These are phyloP conservation scores for Citrus cavaleriei DNA, from an alignment of 345 rosid species.

Conservation along the genomic window DNA sequence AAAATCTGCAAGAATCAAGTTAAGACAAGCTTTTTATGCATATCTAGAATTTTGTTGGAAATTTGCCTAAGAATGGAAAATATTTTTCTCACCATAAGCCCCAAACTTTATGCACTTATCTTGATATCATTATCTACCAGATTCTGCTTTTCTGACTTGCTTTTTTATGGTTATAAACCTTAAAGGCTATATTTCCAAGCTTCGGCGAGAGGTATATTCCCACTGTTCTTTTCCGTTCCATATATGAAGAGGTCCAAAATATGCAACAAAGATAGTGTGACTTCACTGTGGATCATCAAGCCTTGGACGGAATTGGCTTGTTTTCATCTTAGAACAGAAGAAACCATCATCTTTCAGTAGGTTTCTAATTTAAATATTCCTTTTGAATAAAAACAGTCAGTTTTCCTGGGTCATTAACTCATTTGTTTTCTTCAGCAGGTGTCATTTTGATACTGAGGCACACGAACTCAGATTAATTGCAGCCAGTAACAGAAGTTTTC, in stretches of 20 bases:
- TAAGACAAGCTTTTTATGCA: background rate
- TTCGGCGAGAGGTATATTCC: conserved; percentile 81
- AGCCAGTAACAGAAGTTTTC: background rate
- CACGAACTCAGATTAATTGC: background rate
- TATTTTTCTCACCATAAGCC: background rate
- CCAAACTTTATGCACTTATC: background rate
- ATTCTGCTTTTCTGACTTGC: background rate
- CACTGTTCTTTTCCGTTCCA: conserved; percentile 64
- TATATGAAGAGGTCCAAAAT: conserved; percentile 59
- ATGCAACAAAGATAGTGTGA: conserved; percentile 35
- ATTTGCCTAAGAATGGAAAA: background rate
- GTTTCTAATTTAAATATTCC: background rate
- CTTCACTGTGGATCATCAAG: background rate
- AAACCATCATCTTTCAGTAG: background rate
- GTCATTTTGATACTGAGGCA: background rate
- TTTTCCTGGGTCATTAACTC: background rate
- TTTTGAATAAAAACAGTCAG: background rate
- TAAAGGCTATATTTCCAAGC: conserved; percentile 84
- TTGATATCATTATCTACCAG: background rate
- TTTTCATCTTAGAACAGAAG: background rate
- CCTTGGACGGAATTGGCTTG: background rate
- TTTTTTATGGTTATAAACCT: background rate
- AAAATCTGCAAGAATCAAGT: background rate
- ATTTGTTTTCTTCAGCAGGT: background rate
- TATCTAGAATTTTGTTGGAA: background rate